A percentile compares a stretch with the other conserved stretches of the same genome.
These are phyloP conservation scores for Aspergillus bombycis DNA, from an alignment of 2,329 filamentous ascomycete species.

Conservation along the genomic window DNA sequence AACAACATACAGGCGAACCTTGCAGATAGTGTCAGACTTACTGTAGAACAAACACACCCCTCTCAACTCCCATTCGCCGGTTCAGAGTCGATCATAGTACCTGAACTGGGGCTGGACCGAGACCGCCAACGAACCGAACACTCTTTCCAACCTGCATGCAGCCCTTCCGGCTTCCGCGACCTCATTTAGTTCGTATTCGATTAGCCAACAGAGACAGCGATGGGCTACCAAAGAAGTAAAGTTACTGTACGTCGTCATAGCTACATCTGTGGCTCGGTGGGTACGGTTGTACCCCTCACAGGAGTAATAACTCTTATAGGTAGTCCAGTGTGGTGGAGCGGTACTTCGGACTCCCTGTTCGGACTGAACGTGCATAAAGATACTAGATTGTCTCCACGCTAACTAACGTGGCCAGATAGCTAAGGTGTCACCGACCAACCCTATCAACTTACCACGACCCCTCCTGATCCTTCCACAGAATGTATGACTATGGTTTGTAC, in stretches of 20 bases:
- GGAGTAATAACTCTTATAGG: background rate
- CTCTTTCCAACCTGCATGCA: background rate
- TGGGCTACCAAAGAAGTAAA: background rate
- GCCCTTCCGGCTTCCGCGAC: slow-evolving; percentile 2
- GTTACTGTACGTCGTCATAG: background rate
- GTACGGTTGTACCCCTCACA: background rate
- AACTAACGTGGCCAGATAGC: background rate
- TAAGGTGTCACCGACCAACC: background rate
- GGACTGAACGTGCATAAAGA: background rate
- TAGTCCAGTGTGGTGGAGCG: background rate
- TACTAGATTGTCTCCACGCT: background rate
- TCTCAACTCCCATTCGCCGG: background rate
- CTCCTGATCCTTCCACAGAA: background rate
- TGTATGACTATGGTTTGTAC: background rate
- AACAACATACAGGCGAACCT: background rate
- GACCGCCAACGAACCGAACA: background rate
- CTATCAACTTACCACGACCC: background rate
- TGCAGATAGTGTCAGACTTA: background rate
- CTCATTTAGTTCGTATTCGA: background rate
- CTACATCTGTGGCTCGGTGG: slow-evolving; percentile 3
- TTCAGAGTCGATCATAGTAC: background rate
- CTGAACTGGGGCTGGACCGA: background rate
- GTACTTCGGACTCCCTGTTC: background rate
- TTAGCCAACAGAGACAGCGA: background rate
- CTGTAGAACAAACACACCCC: background rate